phyloP scores from a whole-genome alignment of 257 asterid species.

The Paraleonurus japonicus region DNA sequence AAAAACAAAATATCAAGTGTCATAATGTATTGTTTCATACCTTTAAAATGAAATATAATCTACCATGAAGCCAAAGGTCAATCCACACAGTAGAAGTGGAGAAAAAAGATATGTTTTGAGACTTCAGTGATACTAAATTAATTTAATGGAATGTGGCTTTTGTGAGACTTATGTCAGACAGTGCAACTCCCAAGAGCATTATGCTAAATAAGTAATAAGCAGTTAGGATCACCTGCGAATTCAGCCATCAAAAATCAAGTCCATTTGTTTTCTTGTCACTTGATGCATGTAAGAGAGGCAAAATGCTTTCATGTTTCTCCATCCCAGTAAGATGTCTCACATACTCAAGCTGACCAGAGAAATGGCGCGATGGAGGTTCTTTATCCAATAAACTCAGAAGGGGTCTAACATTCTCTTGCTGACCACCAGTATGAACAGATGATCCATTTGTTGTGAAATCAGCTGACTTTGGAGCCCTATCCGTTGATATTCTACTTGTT shows the following conservation, averaged over 20 bases:
- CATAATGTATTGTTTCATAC: not conserved
- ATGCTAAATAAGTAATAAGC: slow-evolving; percentile 16
- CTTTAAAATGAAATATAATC: slow-evolving; percentile 16
- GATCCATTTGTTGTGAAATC: slow-evolving; percentile 65
- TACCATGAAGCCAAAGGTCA: slow-evolving; percentile 9
- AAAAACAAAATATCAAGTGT: slow-evolving; percentile 28
- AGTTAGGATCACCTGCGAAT: slow-evolving; percentile 73
- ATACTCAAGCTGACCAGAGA: slow-evolving; percentile 97
- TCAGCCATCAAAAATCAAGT: slow-evolving; percentile 91
- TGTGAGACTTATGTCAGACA: not conserved
- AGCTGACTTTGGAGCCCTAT: slow-evolving; percentile 57
- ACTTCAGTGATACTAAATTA: slow-evolving; percentile 17
- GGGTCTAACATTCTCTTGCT: slow-evolving; percentile 83
- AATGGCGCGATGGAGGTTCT: slow-evolving; percentile 97
- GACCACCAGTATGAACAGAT: slow-evolving; percentile 47
- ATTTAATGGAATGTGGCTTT: slow-evolving; percentile 2
- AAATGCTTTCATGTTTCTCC: slow-evolving; percentile 73
- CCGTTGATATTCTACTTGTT: slow-evolving; percentile 57
- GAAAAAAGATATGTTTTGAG: not conserved
- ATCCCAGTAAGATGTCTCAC: slow-evolving; percentile 83
- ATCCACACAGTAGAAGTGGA: slow-evolving; percentile 13
- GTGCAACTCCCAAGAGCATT: slow-evolving; percentile 16
- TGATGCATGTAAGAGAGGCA: slow-evolving; percentile 48
- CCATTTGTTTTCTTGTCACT: slow-evolving; percentile 69
- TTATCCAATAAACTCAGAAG: slow-evolving; percentile 91